phyloP scores from a whole-genome alignment of 495 filamentous ascomycete genomes.

The Aspergillus kassunensis region DNA sequence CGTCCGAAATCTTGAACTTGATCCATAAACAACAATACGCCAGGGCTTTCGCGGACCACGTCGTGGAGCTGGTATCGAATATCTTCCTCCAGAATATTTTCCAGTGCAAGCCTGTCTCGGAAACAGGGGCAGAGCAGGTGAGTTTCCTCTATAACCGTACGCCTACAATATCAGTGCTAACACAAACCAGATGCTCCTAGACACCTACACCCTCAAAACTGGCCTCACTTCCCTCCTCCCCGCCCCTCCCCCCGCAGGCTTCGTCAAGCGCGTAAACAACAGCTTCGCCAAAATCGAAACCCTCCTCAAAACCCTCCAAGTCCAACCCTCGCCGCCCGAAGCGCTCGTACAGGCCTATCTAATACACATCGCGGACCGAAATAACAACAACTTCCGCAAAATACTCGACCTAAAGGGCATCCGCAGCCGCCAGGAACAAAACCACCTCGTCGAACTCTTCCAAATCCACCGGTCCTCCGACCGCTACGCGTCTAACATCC shows the following conservation, averaged over 20 bases:
- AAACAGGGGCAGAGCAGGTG: slow-evolving; percentile 94
- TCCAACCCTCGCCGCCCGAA: slow-evolving; percentile 84
- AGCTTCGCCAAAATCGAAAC: slow-evolving; percentile 85
- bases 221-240: slow-evolving; percentile 52
- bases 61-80: slow-evolving; percentile 79
- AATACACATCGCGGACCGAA: slow-evolving; percentile 85
- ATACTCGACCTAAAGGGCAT: slow-evolving; percentile 92
- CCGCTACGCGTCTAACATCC: slow-evolving; percentile 44
- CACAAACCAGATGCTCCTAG: slow-evolving; percentile 72
- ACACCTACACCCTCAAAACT: slow-evolving; percentile 88
- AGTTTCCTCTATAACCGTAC: neutral
- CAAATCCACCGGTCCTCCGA: slow-evolving; percentile 67
- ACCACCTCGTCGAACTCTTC: slow-evolving; percentile 82
- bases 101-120: slow-evolving; percentile 82
- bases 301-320: slow-evolving; percentile 94
- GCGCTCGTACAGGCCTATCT: slow-evolving; percentile 96
- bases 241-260: slow-evolving; percentile 54
- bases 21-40: slow-evolving; percentile 94
- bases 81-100: slow-evolving; percentile 80
- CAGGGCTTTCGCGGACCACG: slow-evolving; percentile 87
- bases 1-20: slow-evolving; percentile 67
- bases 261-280: slow-evolving; percentile 82
- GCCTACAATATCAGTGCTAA: slow-evolving; percentile 1
- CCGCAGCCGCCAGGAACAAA: slow-evolving; percentile 71
- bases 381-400: slow-evolving; percentile 92